Evolutionary conservation across 331 rosid genomes (phyloP), one percentile per base, ranked within the genome.

Genomic region (Telfairia occidentalis): DNA sequence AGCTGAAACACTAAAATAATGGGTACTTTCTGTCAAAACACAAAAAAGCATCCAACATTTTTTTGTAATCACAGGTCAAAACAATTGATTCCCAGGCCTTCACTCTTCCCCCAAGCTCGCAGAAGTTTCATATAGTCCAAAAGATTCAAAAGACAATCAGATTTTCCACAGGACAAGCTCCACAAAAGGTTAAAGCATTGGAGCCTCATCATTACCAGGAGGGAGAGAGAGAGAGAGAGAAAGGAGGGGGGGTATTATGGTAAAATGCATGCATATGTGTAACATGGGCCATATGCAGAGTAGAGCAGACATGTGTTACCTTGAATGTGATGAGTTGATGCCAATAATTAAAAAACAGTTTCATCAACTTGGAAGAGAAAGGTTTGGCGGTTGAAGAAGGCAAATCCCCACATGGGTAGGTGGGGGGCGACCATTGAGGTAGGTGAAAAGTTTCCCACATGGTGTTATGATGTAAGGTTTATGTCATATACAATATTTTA

Each of bases 391-490:
- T 71, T 71, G 53, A 71, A 70, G 40, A 70, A 43, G 58, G 37
- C 9, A 28, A 46, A 46, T 45, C 59, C 23, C 40, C 55, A 71
- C 75, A 71, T 71, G 75, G 75, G 58, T 71, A 28, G 75, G 74
- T 42, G 38, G 37, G 57, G 12, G 57, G 24, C 12, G 23, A 45
- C 26, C 24, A 69, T 45, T 43, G 74, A 42, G 74, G 58, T 46
- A 12, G 75, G 58, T 18, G 58, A 71, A 46, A 46, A 71, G 59
- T 71, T 46, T 46, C 19, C 75, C 75, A 71, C 75, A 70, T 70
- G 75, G 18, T 71, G 75, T 71, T 46, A 24, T 46, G 75, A 28
- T 46, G 57, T 48, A 45, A 46, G 75, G 40, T 46, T 71, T 46
- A 23, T 29, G 40, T 71, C 75, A 71, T 24, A 45, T 50, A 46